Base-by-base conservation (phyloP, 2,329 filamentous ascomycete genomes). In the Helicocarpus griseus region DNA sequence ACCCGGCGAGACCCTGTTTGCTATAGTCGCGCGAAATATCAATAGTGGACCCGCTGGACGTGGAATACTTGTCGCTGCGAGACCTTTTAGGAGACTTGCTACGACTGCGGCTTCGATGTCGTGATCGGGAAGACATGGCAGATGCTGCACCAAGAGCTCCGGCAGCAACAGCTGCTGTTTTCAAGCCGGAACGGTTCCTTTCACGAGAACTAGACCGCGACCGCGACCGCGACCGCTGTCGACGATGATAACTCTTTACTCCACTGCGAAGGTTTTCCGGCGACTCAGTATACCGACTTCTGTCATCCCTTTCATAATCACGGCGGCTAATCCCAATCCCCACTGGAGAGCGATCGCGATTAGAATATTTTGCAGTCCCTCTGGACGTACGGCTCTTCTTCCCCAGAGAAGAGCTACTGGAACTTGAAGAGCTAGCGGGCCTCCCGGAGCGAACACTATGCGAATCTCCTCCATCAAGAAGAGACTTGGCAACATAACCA, bases 21-120 rank as follows among this genome's bases (percentile, higher is more conserved):
- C 69, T 73, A 49, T 75, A 73, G 44, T 73, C 70, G 36, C 75
- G 76, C 46, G 84, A 86, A 49, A 88, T 82, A 60, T 88, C 83
- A 50, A 87, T 67, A 51, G 82, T 74, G 1, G 82, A 85, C 14
- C 76, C 77, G 35, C 75, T 80, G 51, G 73, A 79, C 21, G 73
- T 77, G n/a, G 58, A 64, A 54, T 65, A 70, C 56, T 57, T 61
- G 48, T 52, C 54, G 58, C 45, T 58, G 56, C 40, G 29, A 7
- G 50, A 35, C 44, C 63, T 66, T 17, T 61, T 63, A 5, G 65
- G 64, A 5, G 71, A 73, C 31, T 59, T 64, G 47, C 64, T 70
- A 19, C 68, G 64, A 53, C 62, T 63, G 19, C 68, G 64, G 54
- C 62, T 63, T 46, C 57, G 52, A 36, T 56, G 60, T 35, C 56